Conservation (phyloP, 2,329 filamentous ascomycete genomes). For the Xylariomycetidae sp. region DNA sequence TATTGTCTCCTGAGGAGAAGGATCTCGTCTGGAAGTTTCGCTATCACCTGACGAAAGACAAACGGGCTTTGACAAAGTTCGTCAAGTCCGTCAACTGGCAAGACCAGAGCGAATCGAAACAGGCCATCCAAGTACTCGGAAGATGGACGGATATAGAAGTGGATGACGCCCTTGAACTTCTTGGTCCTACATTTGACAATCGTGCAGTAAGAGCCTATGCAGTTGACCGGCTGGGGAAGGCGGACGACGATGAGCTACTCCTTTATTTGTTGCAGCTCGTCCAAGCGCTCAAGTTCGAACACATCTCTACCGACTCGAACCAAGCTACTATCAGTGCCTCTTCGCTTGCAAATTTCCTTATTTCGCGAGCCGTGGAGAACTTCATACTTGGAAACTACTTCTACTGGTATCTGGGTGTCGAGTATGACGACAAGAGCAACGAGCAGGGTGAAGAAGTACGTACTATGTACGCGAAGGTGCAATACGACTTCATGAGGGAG, state of each 20-base stretch:
- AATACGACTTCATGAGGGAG: conserved; percentile 92
- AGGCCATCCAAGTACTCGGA: conserved; percentile 81
- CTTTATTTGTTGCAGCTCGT: conserved; percentile 91
- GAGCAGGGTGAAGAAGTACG: conserved; percentile 71
- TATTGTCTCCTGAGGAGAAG: conserved; percentile 83
- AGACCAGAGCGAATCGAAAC: conserved; percentile 75
- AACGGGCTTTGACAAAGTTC: conserved; percentile 89
- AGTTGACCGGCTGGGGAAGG: conserved; percentile 83
- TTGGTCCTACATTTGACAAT: conserved; percentile 89
- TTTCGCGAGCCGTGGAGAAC: conserved; percentile 79
- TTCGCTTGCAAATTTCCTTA: conserved; percentile 82
- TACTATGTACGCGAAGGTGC: conserved; percentile 84
- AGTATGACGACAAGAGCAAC: conserved; percentile 78
- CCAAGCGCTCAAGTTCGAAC: conserved; percentile 91
- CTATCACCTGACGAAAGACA: conserved; percentile 89
- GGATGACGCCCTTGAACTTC: conserved; percentile 88
- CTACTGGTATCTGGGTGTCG: conserved; percentile 98
- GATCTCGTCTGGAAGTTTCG: conserved; percentile 97
- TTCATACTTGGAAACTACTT: conserved; percentile 91
- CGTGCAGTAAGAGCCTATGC: conserved; percentile 84
- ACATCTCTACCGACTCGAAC: conserved; percentile 57
- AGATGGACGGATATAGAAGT: conserved; percentile 97
- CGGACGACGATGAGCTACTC: conserved; percentile 85
- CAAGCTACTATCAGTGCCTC: conserved; percentile 61
- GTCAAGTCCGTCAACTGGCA: conserved; percentile 97